Percentiles rank a stretch among this genome's conserved stretches.
Evolutionary conservation across 306 rosid genomes (phyloP).

Genomic region (Castanea sativa): DNA sequence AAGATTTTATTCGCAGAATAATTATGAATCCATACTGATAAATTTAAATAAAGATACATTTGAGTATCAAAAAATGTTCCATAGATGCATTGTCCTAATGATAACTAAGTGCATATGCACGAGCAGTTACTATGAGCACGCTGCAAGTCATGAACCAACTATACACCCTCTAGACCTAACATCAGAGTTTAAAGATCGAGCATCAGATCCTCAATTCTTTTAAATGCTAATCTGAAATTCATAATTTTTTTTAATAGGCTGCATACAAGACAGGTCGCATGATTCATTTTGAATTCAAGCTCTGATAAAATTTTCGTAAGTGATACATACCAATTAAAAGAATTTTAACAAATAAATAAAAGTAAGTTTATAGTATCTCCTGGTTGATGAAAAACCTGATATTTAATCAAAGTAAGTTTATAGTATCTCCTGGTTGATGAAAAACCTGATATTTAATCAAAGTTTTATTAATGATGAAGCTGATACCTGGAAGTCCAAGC

Average conservation of each 20-base stretch:
- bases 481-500: constrained; percentile 92
- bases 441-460: neutral
- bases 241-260: neutral
- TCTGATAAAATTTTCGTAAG: neutral
- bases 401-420: neutral
- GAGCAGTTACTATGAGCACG: neutral
- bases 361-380: neutral
- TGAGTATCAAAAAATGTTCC: constrained; percentile 1
- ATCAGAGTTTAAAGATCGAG: neutral
- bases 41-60: constrained; percentile 16
- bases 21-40: constrained; percentile 10
- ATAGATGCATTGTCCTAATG: neutral
- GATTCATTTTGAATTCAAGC: neutral
- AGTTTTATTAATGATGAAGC: constrained; percentile 2
- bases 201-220: neutral
- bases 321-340: neutral
- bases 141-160: neutral
- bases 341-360: neutral
- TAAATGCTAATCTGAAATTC: neutral
- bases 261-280: neutral
- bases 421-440: neutral
- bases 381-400: neutral
- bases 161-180: neutral
- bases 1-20: constrained; percentile 15
- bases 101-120: neutral